phyloP scores from a whole-genome alignment of 2,329 filamentous ascomycete species.

The Neonectria sp. region DNA sequence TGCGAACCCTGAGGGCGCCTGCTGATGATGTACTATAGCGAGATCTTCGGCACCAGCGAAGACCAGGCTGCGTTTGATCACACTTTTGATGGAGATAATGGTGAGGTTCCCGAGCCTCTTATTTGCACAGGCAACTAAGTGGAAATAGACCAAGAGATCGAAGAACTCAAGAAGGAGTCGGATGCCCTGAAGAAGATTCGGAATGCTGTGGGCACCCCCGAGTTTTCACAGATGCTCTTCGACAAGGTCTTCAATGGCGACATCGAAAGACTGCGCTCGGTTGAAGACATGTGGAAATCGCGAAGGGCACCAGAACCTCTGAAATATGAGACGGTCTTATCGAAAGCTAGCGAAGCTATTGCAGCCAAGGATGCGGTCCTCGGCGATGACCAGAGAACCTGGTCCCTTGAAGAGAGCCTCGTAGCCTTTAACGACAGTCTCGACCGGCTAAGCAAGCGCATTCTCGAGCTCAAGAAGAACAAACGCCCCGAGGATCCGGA shows the following conservation, averaged over 20 bases:
- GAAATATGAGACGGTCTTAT: slow-evolving; percentile 74
- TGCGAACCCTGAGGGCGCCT: background rate
- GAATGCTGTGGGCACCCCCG: slow-evolving; percentile 81
- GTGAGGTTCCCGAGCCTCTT: slow-evolving; percentile 53
- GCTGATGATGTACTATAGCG: slow-evolving; percentile 54
- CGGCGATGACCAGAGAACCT: slow-evolving; percentile 80
- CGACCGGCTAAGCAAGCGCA: slow-evolving; percentile 80
- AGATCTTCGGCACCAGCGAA: slow-evolving; percentile 93
- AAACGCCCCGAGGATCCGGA: slow-evolving; percentile 65
- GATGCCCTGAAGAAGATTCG: slow-evolving; percentile 88
- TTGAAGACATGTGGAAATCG: slow-evolving; percentile 97
- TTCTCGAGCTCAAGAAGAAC: slow-evolving; percentile 73
- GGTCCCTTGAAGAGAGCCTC: slow-evolving; percentile 88
- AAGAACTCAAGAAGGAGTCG: slow-evolving; percentile 87
- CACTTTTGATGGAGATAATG: slow-evolving; percentile 85
- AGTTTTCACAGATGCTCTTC: slow-evolving; percentile 87
- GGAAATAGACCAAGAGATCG: slow-evolving; percentile 79
- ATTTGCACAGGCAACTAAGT: slow-evolving; percentile 23
- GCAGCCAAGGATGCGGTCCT: slow-evolving; percentile 69
- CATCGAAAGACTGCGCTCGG: slow-evolving; percentile 84
- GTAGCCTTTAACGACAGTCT: slow-evolving; percentile 90
- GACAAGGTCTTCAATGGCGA: slow-evolving; percentile 94
- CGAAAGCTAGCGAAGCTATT: slow-evolving; percentile 65
- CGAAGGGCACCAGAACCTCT: slow-evolving; percentile 82
- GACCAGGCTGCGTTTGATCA: slow-evolving; percentile 87